Conservation (phyloP, 345 rosid species). For the Sonneratia alba region DNA sequence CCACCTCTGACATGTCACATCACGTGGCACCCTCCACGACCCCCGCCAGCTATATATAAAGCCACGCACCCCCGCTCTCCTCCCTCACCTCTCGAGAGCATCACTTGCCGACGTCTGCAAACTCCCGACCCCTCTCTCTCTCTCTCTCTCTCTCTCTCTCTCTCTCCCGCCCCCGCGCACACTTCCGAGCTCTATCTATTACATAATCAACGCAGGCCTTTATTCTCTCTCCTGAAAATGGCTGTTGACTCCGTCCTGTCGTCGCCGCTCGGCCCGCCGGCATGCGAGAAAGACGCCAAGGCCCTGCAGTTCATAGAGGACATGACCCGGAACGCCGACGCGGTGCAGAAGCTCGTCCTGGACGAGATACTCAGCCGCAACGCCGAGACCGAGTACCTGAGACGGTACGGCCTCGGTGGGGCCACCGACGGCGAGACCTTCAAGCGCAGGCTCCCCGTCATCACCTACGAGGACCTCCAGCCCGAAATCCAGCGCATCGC, state of each 20-base stretch:
- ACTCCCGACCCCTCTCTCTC: constrained; percentile 9
- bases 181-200: neutral
- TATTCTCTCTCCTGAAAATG: constrained; percentile 22
- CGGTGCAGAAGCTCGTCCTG: constrained; percentile 50
- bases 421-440: constrained; percentile 60
- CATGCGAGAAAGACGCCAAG: constrained; percentile 65
- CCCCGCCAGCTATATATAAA: constrained; percentile 36
- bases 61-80: constrained; percentile 12
- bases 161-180: neutral
- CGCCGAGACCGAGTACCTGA: constrained; percentile 61
- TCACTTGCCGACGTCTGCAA: constrained; percentile 5
- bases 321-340: constrained; percentile 54
- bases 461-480: constrained; percentile 77
- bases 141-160: constrained; percentile 6
- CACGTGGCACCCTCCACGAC: constrained; percentile 28
- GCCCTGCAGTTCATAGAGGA: constrained; percentile 72
- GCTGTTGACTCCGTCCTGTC: constrained; percentile 56
- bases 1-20: constrained; percentile 6
- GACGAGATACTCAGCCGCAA: constrained; percentile 61
- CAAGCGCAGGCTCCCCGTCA: constrained; percentile 61
- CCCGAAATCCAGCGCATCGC: constrained; percentile 93
- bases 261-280: constrained; percentile 66
- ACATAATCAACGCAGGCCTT: no score
- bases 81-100: constrained; percentile 4
- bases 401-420: constrained; percentile 38